Evolutionary conservation across 768 basidiomycete species (phyloP), one percentile per base, ranked within the genome.

Genomic region (Suillus subalutaceus): DNA sequence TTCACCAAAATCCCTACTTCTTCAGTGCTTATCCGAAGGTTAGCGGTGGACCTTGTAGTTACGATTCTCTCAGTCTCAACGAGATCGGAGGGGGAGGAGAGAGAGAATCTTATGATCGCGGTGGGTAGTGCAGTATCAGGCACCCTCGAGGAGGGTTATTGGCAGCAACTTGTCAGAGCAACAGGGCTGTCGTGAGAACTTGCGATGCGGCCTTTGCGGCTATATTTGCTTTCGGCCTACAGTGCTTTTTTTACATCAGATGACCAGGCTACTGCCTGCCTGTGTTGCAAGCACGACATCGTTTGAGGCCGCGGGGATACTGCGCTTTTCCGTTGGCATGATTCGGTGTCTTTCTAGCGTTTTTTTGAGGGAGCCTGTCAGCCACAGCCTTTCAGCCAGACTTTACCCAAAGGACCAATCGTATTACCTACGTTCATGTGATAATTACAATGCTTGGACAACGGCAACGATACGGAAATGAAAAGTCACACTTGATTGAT

Each of bases 1-100:
- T 98, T 89, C 78, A 76, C 80, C 62, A 91, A 86, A 73, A 79
- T 97, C n/a, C 84, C 86, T 16, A 43, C 65, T 3, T 67, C 78
- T 16, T 71, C 40, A 35, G 77, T 79, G 44, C 72, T 75, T 26
- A 68, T 88, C 52, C 84, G 87, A 64, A 79, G 82, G 40, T 81
- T 94, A 26, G 88, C 84, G 20, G 73, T 97, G 68, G 89, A 94
- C 71, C 78, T 92, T 46, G 89, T 81, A 16, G 79, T 76, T 20
- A 75, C 72, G 10, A 70, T 84, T 9, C 59, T 73, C 8, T 58
- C 65, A 43, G 69, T 71, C 66, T 70, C 69, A 44, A 43, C 41
- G 57, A 60, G 43, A 61, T 63, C 67, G 50, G 56, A 38, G 64
- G 65, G 62, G 30, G 63, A 68, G 20, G 60, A 46, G 18, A 71